These are phyloP conservation scores for Plasmodium blacklocki DNA, from an alignment of 169 alveolate species.

Conservation along the genomic window DNA sequence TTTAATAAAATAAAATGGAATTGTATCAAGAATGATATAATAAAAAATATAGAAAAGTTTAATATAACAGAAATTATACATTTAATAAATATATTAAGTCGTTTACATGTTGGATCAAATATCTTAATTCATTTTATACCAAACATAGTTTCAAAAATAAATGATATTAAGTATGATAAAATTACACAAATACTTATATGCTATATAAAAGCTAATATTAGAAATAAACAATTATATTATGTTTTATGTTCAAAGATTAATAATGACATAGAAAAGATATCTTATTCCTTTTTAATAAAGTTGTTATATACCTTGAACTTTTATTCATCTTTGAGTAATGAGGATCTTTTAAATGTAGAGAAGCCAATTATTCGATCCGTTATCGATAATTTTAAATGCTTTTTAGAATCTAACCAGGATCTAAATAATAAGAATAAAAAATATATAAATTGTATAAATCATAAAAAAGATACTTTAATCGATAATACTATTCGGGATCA, in stretches of 20 bases:
- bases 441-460: no score
- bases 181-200: slow-evolving; percentile 21
- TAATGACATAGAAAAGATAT: slow-evolving; percentile 9
- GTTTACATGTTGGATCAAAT: slow-evolving; percentile 49
- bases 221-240: slow-evolving; percentile 31
- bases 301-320: slow-evolving; percentile 32
- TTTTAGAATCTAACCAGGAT: background rate
- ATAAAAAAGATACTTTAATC: no score
- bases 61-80: slow-evolving; percentile 40
- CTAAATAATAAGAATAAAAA: background rate
- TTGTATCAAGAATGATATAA: slow-evolving; percentile 48
- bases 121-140: slow-evolving; percentile 33
- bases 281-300: slow-evolving; percentile 27
- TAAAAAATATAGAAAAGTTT: slow-evolving; percentile 50
- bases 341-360: slow-evolving; percentile 19
- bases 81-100: slow-evolving; percentile 48
- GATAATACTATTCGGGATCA: no score
- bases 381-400: no score
- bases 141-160: slow-evolving; percentile 8
- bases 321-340: slow-evolving; percentile 26
- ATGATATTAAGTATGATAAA: slow-evolving; percentile 10
- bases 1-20: slow-evolving; percentile 75
- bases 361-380: slow-evolving; percentile 8
- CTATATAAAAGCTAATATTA: slow-evolving; percentile 57
- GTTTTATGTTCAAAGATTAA: slow-evolving; percentile 21